These are phyloP conservation scores for Aaosphaeria arxii DNA, from an alignment of 2,329 filamentous ascomycete species.

Conservation along the genomic window DNA sequence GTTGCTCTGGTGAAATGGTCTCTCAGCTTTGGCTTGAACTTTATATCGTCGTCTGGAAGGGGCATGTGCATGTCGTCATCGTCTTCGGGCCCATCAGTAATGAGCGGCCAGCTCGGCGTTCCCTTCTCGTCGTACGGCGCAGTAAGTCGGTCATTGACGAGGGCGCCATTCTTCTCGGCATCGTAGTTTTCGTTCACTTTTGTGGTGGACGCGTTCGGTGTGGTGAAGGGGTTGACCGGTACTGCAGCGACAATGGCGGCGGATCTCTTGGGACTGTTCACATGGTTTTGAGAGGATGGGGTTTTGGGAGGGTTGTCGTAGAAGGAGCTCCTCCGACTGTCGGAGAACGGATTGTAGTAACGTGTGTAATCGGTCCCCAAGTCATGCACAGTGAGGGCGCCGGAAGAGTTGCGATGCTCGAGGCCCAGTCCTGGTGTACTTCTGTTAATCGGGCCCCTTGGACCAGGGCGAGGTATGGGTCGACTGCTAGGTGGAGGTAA, in stretches of 20 bases:
- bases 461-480: not conserved
- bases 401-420: not conserved
- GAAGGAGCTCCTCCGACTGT: slow-evolving; percentile 18
- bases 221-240: slow-evolving; percentile 23
- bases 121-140: slow-evolving; percentile 43
- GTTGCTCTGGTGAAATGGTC: slow-evolving; percentile 47
- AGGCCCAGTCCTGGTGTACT: not conserved
- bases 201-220: slow-evolving; percentile 26
- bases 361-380: slow-evolving; percentile 35
- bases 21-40: slow-evolving; percentile 40
- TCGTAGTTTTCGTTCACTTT: slow-evolving; percentile 19
- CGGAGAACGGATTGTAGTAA: slow-evolving; percentile 33
- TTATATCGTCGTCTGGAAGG: slow-evolving; percentile 47
- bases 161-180: slow-evolving; percentile 32
- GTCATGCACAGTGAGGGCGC: slow-evolving; percentile 22
- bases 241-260: slow-evolving; percentile 8
- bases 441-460: not conserved
- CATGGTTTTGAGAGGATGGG: slow-evolving; percentile 3
- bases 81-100: slow-evolving; percentile 49
- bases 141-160: slow-evolving; percentile 47
- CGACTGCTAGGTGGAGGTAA: not conserved
- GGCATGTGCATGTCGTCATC: slow-evolving; percentile 57
- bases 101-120: slow-evolving; percentile 44
- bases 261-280: not conserved
- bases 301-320: slow-evolving; percentile 10